phyloP scores from a whole-genome alignment of 2,329 filamentous ascomycete species.

The Fusarium subglutinans region DNA sequence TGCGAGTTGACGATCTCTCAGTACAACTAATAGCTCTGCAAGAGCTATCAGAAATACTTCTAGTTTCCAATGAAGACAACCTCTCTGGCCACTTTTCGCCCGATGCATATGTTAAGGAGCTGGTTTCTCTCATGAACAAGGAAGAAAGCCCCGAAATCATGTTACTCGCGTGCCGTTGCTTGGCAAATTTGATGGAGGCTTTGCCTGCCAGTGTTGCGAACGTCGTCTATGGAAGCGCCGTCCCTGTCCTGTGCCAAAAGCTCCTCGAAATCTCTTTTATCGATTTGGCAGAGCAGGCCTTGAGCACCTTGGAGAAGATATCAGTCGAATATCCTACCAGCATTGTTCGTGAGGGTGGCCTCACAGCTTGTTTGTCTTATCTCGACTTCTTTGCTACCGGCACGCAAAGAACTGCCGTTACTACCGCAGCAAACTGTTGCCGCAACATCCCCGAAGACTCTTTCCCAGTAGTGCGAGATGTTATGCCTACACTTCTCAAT shows the following conservation, averaged over 20 bases:
- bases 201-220: constrained; percentile 91
- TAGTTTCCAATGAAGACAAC: constrained; percentile 97
- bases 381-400: constrained; percentile 98
- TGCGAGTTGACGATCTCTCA: constrained; percentile 87
- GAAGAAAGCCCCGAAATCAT: constrained; percentile 97
- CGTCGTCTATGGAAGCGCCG: constrained; percentile 96
- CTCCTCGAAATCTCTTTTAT: constrained; percentile 96
- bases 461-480: constrained; percentile 89
- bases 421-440: constrained; percentile 97
- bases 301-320: constrained; percentile 97
- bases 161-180: constrained; percentile 92
- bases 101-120: constrained; percentile 93
- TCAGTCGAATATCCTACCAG: constrained; percentile 94
- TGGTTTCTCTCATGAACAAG: constrained; percentile 91
- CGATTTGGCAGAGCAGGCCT: constrained; percentile 93
- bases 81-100: constrained; percentile 94
- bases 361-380: constrained; percentile 95
- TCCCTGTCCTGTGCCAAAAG: constrained; percentile 94
- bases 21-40: constrained; percentile 91
- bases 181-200: constrained; percentile 98
- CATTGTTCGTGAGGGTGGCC: constrained; percentile 93
- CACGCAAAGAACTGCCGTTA: constrained; percentile 95
- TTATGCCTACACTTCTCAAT: constrained; percentile 94
- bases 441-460: constrained; percentile 95
- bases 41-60: constrained; percentile 89